Evolutionary conservation across 768 basidiomycete species (phyloP), one percentile per base, ranked within the genome.

Genomic region (Dacryopinax primogenitus): DNA sequence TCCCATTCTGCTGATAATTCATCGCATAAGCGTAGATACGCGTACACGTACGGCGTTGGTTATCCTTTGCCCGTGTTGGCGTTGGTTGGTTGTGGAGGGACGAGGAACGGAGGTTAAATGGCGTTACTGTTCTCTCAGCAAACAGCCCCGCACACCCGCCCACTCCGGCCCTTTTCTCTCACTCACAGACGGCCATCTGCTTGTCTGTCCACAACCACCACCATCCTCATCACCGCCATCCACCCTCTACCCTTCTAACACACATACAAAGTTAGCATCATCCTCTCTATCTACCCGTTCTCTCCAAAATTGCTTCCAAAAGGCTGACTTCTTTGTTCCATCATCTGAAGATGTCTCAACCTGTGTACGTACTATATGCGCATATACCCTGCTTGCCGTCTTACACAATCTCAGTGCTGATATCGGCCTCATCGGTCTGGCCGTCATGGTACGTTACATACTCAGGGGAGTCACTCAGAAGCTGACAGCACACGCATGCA

Each of bases 371-470:
- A 11, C 16, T 23, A 12, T 33, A 16, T 15, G 2, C 4, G 18
- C 32, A 2, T 13, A 13, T 62, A n/a, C 18, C 62, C 33, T 7
- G 15, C 11, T 33, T 11, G 62, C 4, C 11, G 33, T 3, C 62
- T 62, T 3, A 62, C 36, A 11, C 37, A 47, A 33, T 26, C n/a
- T 9, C 73, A 95, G 92, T 74, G 92, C 91, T 79, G 94, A 97
- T 78, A 93, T 96, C 78, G 93, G 93, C 76, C 90, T 96, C 77
- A 96, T 96, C 80, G 93, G 93, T 81, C 82, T 97, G 74, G 93
- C 93, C 81, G 93, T 97, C 81, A 97, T 97, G 93, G 93, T 94
- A 75, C 66, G 81, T 75, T 18, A 12, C 45, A 28, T 21, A 11
- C 21, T 30, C 30, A 3, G 11, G 26, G 23, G 51, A 21, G 21